These are phyloP conservation scores for Millerozyma acaciae DNA, from an alignment of 805 yeast species.

Conservation along the genomic window DNA sequence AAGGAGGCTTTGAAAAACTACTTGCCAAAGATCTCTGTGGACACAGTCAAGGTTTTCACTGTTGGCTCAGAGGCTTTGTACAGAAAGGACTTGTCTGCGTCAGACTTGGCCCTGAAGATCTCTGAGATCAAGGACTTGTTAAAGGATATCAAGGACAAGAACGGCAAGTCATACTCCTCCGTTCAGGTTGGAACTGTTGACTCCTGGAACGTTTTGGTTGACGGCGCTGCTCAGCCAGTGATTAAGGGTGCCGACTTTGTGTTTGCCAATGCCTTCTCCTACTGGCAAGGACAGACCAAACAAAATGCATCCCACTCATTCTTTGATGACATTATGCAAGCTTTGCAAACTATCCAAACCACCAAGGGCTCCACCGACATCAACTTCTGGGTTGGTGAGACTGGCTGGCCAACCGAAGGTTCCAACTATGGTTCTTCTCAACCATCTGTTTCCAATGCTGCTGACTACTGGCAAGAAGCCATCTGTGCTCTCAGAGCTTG, in stretches of 20 bases:
- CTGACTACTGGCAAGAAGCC: conserved; percentile 79
- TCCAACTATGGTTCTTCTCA: conserved; percentile 59
- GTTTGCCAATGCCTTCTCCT: conserved; percentile 93
- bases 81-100: conserved; percentile 80
- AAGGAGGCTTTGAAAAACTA: conserved; percentile 63
- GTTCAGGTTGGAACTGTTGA: conserved; percentile 90
- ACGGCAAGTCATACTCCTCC: conserved; percentile 71
- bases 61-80: conserved; percentile 97
- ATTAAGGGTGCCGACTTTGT: conserved; percentile 80
- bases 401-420: conserved; percentile 96
- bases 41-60: conserved; percentile 68
- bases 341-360: conserved; percentile 82
- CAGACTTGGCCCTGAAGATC: conserved; percentile 67
- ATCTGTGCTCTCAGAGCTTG: conserved; percentile 92
- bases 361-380: conserved; percentile 83
- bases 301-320: conserved; percentile 83
- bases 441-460: conserved; percentile 74
- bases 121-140: conserved; percentile 57
- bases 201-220: conserved; percentile 91
- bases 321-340: conserved; percentile 97
- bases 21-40: conserved; percentile 68
- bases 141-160: conserved; percentile 62
- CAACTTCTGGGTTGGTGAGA: conserved; percentile 93
- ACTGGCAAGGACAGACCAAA: conserved; percentile 97
- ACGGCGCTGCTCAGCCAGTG: conserved; percentile 66